These are phyloP conservation scores for Mycena galopus DNA, from an alignment of 768 basidiomycete species.

Conservation along the genomic window DNA sequence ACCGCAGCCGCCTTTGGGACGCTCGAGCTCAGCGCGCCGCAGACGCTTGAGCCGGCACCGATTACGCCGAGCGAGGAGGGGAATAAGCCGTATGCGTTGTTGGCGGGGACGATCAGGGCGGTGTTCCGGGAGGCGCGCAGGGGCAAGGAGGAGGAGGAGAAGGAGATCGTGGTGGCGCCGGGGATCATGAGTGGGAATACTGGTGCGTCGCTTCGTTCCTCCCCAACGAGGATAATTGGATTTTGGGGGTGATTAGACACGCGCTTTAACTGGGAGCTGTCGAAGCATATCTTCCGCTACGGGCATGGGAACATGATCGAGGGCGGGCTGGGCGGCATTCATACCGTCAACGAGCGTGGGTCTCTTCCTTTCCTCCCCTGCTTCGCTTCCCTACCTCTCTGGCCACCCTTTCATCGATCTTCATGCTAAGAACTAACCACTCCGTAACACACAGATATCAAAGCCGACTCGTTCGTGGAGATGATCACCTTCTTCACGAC, in stretches of 20 bases:
- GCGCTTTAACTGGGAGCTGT: slow-evolving; percentile 48
- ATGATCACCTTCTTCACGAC: slow-evolving; percentile 35
- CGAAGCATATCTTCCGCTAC: slow-evolving; percentile 63
- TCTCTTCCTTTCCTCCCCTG: background rate
- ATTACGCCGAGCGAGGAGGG: slow-evolving; percentile 47
- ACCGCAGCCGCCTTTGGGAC: slow-evolving; percentile 38
- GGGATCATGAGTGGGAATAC: slow-evolving; percentile 53
- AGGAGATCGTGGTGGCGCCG: slow-evolving; percentile 40
- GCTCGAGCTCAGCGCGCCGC: slow-evolving; percentile 52
- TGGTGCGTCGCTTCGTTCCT: slow-evolving; percentile 33
- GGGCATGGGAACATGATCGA: slow-evolving; percentile 45
- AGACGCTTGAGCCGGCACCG: slow-evolving; percentile 62
- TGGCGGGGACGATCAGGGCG: slow-evolving; percentile 58
- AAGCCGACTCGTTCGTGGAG: slow-evolving; percentile 18
- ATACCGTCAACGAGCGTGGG: slow-evolving; percentile 67
- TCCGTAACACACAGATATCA: background rate
- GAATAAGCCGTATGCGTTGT: slow-evolving; percentile 42
- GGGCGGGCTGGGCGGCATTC: slow-evolving; percentile 45
- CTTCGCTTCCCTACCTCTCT: background rate
- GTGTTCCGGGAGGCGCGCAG: slow-evolving; percentile 46
- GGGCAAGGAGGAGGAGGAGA: background rate
- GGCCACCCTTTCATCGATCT: no score
- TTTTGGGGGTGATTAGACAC: slow-evolving; percentile 50
- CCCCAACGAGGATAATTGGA: background rate
- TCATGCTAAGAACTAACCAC: no score